Base-by-base conservation (phyloP, 495 filamentous ascomycete species). In the Penicillium turbatum region DNA sequence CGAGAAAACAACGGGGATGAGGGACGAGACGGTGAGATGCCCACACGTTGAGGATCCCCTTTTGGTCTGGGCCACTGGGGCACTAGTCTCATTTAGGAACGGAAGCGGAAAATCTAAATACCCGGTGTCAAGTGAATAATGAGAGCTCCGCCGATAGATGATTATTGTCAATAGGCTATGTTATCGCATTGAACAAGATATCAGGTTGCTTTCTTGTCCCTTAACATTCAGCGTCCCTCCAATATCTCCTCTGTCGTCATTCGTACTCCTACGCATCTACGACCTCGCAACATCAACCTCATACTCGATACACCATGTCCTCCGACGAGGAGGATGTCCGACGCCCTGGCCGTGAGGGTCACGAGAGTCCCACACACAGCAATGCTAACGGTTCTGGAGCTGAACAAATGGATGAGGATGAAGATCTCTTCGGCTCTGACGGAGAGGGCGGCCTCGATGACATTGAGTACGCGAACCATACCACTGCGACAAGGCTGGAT, bases 351-450 rank as follows among this genome's bases (percentile, higher is more conserved):
- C 71, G 72, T 37, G 44, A 59, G 50, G 46, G 48, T 45, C 39
- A 54, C 40, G 61, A 70, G 49, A 73, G 71, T 53, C 63, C 65
- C 10, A 54, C 57, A n/a, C 60, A 46, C 24, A 72, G 67, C 41
- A 69, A 49, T 45, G 61, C 56, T 50, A 47, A 62, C 31, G 53
- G 52, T 39, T 56, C 63, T 16, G 56, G 55, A 24, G 61, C 50
- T 13, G 60, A 65, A 17, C 45, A 62, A 26, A 71, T 76, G 57
- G 70, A 78, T 35, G 67, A 65, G 41, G 79, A 81, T 32, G 79
- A 79, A 45, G 87, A 89, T 55, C 77, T 91, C 11, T 91, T 91
- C 49, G 87, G 86, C 15, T 75, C 78, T 1, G 79, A 70, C 24
- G 73, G 67, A 5, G 73, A 79, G 16, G 73, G 56, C 10, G 75